Evolutionary conservation across 257 asterid species (phyloP).

Genomic region (Nicotiana tabacum): DNA sequence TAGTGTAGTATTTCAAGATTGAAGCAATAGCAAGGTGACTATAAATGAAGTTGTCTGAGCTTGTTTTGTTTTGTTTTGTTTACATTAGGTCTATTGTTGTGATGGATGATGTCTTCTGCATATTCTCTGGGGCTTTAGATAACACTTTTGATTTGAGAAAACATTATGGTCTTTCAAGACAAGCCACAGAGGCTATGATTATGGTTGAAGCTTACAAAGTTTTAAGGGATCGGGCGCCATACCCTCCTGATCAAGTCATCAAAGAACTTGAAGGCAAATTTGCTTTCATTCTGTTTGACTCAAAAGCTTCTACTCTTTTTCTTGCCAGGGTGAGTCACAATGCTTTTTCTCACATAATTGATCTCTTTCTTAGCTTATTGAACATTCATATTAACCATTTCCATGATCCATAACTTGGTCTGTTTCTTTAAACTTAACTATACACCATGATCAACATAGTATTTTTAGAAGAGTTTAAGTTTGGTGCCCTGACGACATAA

Average conservation of each 20-base stretch:
- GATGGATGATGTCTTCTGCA: conserved; percentile 67
- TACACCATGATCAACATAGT: background rate
- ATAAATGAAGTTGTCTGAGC: background rate
- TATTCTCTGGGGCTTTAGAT: conserved; percentile 48
- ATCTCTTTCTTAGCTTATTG: background rate
- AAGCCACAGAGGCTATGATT: conserved; percentile 54
- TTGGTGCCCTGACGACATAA: background rate
- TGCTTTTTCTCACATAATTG: background rate
- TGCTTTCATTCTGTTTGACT: conserved; percentile 56
- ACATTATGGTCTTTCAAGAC: conserved; percentile 54
- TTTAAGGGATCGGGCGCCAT: conserved; percentile 60
- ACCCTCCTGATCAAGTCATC: conserved; percentile 65
- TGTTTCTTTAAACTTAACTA: background rate
- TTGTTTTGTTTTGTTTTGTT: background rate
- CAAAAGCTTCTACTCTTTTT: conserved; percentile 44
- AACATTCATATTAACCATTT: background rate
- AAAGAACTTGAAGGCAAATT: conserved; percentile 59
- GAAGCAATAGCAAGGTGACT: background rate
- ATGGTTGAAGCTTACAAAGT: conserved; percentile 55
- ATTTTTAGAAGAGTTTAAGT: background rate
- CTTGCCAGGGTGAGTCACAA: conserved; percentile 45
- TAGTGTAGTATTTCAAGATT: background rate
- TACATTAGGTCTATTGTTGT: conserved; percentile 45
- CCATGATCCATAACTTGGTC: background rate
- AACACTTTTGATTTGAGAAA: conserved; percentile 45